Evolutionary conservation across 768 basidiomycete genomes (phyloP).

Genomic region (Rhodotorula toruloides): DNA sequence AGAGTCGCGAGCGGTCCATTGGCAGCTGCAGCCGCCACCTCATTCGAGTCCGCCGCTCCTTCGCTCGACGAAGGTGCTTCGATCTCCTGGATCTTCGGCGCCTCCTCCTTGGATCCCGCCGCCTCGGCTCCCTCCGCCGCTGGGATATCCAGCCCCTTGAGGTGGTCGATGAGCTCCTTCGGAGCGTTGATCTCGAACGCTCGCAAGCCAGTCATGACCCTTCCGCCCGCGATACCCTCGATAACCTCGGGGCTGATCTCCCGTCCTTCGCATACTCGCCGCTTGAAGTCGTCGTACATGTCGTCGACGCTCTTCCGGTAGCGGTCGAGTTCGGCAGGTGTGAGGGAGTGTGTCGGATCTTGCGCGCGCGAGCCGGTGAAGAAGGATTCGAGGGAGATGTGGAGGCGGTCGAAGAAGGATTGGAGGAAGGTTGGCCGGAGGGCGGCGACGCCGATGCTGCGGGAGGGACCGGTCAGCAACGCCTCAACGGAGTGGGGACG

Average conservation of each 20-base stretch:
- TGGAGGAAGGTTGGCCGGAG: constrained; percentile 42
- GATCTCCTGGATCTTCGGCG: not conserved
- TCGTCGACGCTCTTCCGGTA: constrained; percentile 37
- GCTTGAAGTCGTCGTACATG: constrained; percentile 42
- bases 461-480: not conserved
- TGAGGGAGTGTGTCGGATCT: constrained; percentile 33
- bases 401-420: constrained; percentile 42
- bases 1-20: not conserved
- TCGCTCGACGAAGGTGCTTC: not conserved
- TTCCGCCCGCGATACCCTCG: constrained; percentile 41
- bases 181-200: constrained; percentile 39
- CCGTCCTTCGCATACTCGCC: constrained; percentile 37
- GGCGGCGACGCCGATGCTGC: constrained; percentile 39
- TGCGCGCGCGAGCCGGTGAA: constrained; percentile 37
- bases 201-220: constrained; percentile 39
- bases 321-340: constrained; percentile 25
- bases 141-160: constrained; percentile 21
- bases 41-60: constrained; percentile 3
- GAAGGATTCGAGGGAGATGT: constrained; percentile 41
- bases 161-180: constrained; percentile 15
- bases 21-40: not conserved
- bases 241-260: constrained; percentile 38
- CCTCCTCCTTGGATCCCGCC: too few relatives aligned
- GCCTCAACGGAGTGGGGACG: not conserved
- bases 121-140: not conserved